phyloP scores from a whole-genome alignment of 306 rosid species.

The Glycine soja region DNA sequence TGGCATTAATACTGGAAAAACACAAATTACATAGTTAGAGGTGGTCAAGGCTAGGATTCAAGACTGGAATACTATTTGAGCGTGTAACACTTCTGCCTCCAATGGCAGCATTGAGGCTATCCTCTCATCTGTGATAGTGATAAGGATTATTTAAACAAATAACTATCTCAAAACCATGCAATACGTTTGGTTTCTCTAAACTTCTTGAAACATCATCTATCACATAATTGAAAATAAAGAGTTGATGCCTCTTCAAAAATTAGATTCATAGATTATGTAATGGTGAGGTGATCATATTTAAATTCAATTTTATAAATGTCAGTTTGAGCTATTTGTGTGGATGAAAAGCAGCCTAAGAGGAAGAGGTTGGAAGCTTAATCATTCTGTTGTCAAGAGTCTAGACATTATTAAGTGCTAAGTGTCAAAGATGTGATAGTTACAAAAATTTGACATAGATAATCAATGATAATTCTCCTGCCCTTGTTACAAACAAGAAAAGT shows the following conservation, averaged over 20 bases:
- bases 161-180: slow-evolving; percentile 37
- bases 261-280: slow-evolving; percentile 2
- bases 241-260: slow-evolving; percentile 8
- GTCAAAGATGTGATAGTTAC: slow-evolving; percentile 10
- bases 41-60: slow-evolving; percentile 55
- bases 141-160: slow-evolving; percentile 34
- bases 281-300: neutral
- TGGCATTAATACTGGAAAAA: slow-evolving; percentile 78
- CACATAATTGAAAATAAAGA: slow-evolving; percentile 27
- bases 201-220: slow-evolving; percentile 28
- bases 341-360: slow-evolving; percentile 34
- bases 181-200: slow-evolving; percentile 12
- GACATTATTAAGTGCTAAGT: neutral
- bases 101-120: slow-evolving; percentile 59
- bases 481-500: neutral
- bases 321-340: slow-evolving; percentile 20
- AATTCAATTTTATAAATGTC: slow-evolving; percentile 12
- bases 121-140: slow-evolving; percentile 82
- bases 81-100: slow-evolving; percentile 60
- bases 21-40: neutral
- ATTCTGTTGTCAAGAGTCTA: slow-evolving; percentile 8
- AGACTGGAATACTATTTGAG: slow-evolving; percentile 58
- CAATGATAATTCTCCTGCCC: neutral
- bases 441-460: slow-evolving; percentile 9
- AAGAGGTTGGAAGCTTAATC: slow-evolving; percentile 32